Evolutionary conservation across 257 asterid species (phyloP).

Genomic region (Jacaranda mimosifolia): DNA sequence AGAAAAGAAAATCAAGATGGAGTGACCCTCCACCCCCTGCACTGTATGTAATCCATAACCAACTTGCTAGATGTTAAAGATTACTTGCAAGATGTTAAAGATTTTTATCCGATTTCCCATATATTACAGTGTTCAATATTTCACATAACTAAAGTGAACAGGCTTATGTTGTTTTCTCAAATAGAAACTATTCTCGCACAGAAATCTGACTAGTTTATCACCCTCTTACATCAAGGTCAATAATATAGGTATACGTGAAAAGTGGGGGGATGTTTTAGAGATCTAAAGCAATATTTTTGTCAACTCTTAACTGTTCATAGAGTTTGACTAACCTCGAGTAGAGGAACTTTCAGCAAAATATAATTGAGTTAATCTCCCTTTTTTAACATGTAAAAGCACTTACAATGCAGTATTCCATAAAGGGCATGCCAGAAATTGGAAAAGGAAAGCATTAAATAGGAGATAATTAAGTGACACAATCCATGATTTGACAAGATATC

Average conservation of each 20-base stretch:
- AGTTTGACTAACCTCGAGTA: too few relatives aligned
- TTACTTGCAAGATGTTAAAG: not conserved
- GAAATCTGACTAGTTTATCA: conserved; percentile 16
- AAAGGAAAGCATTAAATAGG: not conserved
- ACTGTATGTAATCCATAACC: too few relatives aligned
- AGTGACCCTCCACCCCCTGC: too few relatives aligned
- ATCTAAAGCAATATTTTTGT: conserved; percentile 3
- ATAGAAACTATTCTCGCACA: not conserved
- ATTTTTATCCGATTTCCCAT: not conserved
- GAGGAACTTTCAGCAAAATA: not conserved
- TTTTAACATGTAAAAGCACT: conserved; percentile 7
- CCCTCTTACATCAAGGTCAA: conserved; percentile 11
- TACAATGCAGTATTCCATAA: not conserved
- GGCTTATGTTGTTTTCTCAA: conserved; percentile 7
- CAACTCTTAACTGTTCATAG: not conserved
- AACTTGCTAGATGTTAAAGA: too few relatives aligned
- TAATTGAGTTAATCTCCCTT: not conserved
- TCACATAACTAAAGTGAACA: conserved; percentile 20
- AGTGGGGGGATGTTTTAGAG: conserved; percentile 12
- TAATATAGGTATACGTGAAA: not conserved
- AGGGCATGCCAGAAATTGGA: conserved; percentile 28
- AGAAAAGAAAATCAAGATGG: too few relatives aligned
- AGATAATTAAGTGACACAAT: too few relatives aligned
- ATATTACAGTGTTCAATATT: not conserved
- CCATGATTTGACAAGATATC: conserved; percentile 6